Percentiles rank a stretch among this genome's conserved stretches.
These are phyloP conservation scores for Pestalotiopsis sp. DNA, from an alignment of 2,329 filamentous ascomycete species.

Conservation along the genomic window DNA sequence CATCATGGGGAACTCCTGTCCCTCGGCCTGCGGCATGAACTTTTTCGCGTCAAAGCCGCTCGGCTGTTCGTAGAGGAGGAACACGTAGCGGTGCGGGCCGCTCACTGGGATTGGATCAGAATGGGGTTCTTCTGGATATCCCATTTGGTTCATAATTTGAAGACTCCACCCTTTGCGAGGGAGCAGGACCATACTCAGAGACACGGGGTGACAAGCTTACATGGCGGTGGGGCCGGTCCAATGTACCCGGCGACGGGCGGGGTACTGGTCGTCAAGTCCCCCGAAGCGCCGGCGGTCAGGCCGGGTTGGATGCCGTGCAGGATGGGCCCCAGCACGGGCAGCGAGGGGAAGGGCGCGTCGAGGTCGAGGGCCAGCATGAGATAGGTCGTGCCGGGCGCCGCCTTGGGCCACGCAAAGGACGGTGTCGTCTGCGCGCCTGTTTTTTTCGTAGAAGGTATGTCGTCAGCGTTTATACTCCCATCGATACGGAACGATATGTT, in stretches of 20 bases:
- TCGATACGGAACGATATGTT: too few relatives aligned
- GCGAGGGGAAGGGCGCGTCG: constrained; percentile 7
- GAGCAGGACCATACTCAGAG: background rate
- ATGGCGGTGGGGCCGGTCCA: background rate
- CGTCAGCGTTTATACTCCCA: background rate
- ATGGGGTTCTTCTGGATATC: background rate
- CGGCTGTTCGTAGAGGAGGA: constrained; percentile 1
- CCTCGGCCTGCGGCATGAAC: background rate
- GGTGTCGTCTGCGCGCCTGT: background rate
- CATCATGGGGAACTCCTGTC: background rate
- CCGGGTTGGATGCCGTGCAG: constrained; percentile 6
- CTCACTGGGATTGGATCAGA: background rate
- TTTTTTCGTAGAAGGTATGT: background rate
- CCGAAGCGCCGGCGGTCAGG: background rate
- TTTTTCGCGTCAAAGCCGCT: constrained; percentile 1
- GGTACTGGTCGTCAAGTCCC: background rate
- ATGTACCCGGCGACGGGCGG: background rate
- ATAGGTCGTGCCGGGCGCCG: constrained; percentile 8
- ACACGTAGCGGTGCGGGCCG: constrained; percentile 3
- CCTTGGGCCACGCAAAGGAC: constrained; percentile 1
- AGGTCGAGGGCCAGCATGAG: constrained; percentile 6
- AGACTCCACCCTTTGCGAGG: background rate
- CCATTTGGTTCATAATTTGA: background rate
- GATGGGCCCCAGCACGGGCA: constrained; percentile 9
- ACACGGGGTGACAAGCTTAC: background rate